Base-by-base conservation (phyloP, 306 rosid genomes). In the Cotoneaster glaucophyllus region DNA sequence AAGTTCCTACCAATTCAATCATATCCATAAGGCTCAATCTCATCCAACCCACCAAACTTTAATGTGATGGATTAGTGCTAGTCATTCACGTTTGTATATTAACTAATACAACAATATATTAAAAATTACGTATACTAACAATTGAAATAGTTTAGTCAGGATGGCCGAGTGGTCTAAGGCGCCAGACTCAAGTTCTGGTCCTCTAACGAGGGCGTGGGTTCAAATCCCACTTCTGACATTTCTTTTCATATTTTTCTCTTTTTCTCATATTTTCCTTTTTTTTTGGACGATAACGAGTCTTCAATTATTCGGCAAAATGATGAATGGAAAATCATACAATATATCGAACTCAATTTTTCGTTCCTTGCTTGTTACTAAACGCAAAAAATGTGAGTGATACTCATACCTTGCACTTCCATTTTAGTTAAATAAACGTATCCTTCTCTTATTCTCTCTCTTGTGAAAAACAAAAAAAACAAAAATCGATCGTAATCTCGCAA, bases 171-270 rank as follows among this genome's bases (percentile, higher is more conserved):
- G 82, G 82, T 78, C 82, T 71, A 78, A 78, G 73, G 82, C 82
- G 77, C 75, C 83, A 74, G 83, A 74, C 83, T 80, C 79, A 80
- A 80, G 83, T 80, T 80, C 83, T 74, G 79, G 79, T 80, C 83
- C 79, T 79, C 79, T 39, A 8, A 29, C 44, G 83, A 74, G 83
- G 83, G 83, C 79, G 83, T 80, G 83, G 83, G 79, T 80, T 73
- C 79, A 80, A 80, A 80, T 67, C 79, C 83, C 75, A 80, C 83
- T 74, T 80, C 83, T 80, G 75, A 79, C 83, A 74, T 11, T 26
- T 1, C 6, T 0, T 19, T 10, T 4, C 13, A 12, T 25, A 25
- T 13, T 13, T 61, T 26, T 12, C 18, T 2, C 9, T 3, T 8
- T 52, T 2, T 21, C 1, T 7, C 18, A 14, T 59, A 1, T 24